Base-by-base conservation (phyloP, 345 rosid genomes). In the Eucalyptus microcorys region DNA sequence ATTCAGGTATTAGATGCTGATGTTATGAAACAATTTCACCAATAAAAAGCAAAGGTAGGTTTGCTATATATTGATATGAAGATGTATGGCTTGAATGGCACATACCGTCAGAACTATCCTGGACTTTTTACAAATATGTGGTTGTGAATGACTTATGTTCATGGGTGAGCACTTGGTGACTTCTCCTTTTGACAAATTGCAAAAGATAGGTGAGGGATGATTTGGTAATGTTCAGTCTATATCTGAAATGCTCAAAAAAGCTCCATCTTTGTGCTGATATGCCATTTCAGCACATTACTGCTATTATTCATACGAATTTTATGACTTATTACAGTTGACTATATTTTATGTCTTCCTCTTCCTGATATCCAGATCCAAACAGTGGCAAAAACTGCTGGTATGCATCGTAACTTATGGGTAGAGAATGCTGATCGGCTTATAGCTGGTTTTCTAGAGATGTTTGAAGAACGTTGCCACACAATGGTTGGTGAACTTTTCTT, bases 371-470 rank as follows among this genome's bases (percentile, higher is more conserved):
- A 97, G 99, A 94, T 97, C 80, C 98, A 95, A 95, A 96, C 94
- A 5, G 99, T 95, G 90, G 93, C 96, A 5, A 90, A 94, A 94
- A 95, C 94, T 32, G 99, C 95, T 89, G 92, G 94, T 14, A 91
- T 93, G 93, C 95, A 92, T 57, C 98, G 93, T 79, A 93, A 96
- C 87, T 98, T 95, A 91, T 98, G 99, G 99, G 99, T 98, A 57
- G 99, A 95, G 92, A 98, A 98, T 89, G 99, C 99, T 87, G 99
- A 98, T 92, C 95, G 99, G 7, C 96, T 94, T 95, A 99, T 98
- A 26, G 97, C 98, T 55, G 99, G 99, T 88, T 98, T 98, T 88
- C 96, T 98, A 14, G 99, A 97, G 93, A 95, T 97, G 96, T 98
- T 98, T 49, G 99, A 98, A 93, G 99, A 98, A 95, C 95, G 98